These are phyloP conservation scores for Graphium sp. DNA, from an alignment of 2,329 filamentous ascomycete species.

Conservation along the genomic window DNA sequence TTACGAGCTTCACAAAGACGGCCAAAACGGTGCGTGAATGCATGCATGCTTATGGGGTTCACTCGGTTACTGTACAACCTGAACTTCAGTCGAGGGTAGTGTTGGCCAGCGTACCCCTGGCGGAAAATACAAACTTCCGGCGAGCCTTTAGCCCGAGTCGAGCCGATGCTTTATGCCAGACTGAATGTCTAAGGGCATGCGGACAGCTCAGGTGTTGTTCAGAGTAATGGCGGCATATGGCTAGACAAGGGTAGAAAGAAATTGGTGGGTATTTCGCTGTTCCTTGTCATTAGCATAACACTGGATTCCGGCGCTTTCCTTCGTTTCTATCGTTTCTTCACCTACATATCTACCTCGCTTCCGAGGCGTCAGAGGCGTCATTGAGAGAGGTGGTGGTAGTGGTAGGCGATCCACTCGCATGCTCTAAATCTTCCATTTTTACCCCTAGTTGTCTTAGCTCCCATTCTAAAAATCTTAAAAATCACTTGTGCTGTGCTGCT, in stretches of 20 bases:
- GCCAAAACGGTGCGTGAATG: constrained; percentile 49
- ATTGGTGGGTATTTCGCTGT: not conserved
- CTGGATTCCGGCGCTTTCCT: not conserved
- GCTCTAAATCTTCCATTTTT: too few species aligned
- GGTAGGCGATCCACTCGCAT: too few species aligned
- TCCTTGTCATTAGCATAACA: not conserved
- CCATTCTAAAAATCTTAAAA: too few species aligned
- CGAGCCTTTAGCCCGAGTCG: not conserved
- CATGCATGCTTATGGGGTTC: constrained; percentile 57
- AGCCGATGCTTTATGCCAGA: not conserved
- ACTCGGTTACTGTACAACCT: constrained; percentile 55
- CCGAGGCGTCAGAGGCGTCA: too few species aligned
- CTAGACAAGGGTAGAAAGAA: not conserved
- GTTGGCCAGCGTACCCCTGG: not conserved
- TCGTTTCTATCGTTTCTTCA: not conserved
- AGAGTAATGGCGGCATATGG: too few species aligned
- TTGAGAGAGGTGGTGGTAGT: too few species aligned
- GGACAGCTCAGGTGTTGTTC: constrained; percentile 2
- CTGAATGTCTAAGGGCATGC: constrained; percentile 1
- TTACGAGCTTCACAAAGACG: constrained; percentile 40
- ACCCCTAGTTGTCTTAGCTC: too few species aligned
- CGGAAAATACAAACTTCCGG: too few species aligned
- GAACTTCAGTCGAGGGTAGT: constrained; percentile 19
- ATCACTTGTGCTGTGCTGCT: too few species aligned
- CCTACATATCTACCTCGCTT: not conserved